These are phyloP conservation scores for Silene vulgaris DNA, from an alignment of 179 eudicot species.

Conservation along the genomic window DNA sequence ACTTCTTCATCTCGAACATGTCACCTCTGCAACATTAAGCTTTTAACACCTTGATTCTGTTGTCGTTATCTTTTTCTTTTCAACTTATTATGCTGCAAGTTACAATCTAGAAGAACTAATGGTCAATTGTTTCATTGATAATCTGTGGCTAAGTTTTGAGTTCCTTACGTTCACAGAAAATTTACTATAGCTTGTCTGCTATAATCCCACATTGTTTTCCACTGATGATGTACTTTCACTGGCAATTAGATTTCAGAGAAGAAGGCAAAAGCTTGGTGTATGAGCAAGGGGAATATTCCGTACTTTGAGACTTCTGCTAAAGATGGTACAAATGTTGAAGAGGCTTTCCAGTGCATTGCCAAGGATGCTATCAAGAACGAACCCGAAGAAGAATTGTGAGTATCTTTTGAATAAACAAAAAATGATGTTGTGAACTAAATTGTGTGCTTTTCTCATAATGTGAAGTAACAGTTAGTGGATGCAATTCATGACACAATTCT, in stretches of 20 bases:
- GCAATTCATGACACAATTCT: background rate
- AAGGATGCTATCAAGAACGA: conserved; percentile 58
- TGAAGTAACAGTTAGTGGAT: background rate
- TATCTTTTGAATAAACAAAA: conserved; percentile 16
- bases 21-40: background rate
- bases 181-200: background rate
- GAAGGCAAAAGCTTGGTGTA: conserved; percentile 64
- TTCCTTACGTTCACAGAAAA: no score
- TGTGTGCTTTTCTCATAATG: background rate
- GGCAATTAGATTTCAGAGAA: conserved; percentile 58
- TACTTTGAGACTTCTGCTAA: conserved; percentile 73
- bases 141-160: background rate
- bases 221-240: conserved; percentile 10
- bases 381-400: conserved; percentile 70
- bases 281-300: conserved; percentile 55
- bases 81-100: background rate
- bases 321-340: conserved; percentile 67
- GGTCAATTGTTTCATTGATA: background rate
- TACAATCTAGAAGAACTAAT: background rate
- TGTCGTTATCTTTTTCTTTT: background rate
- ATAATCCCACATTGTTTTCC: background rate
- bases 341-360: conserved; percentile 65
- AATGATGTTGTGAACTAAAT: background rate
- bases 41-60: background rate
- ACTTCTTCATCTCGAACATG: background rate